Evolutionary conservation across 495 filamentous ascomycete species (phyloP), one percentile per base, ranked within the genome.

Genomic region (Neurospora intermedia): DNA sequence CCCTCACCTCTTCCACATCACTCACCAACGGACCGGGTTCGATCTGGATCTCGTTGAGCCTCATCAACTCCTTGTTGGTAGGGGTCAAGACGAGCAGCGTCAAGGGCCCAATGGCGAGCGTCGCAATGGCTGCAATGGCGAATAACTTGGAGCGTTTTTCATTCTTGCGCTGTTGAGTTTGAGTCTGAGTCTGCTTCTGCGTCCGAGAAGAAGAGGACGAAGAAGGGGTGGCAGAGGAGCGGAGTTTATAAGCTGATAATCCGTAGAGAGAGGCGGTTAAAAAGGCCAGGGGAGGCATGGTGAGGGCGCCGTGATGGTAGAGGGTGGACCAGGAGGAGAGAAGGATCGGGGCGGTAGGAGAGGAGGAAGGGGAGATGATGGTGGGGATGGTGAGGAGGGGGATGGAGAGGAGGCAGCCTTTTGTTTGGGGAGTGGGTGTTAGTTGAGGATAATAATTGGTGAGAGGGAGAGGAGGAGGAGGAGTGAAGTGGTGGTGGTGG

Each of bases 11-110:
- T 6, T 2, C 6, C 2, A 66, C 13, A 8, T 1, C 8, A 66
- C 54, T 66, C 8, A 35, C 27, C 27, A 66, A 18, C 54, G 54
- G 54, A 3, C 54, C 54, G 0, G 54, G 54, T 2, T 66, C 54
- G 0, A 66, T 66, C 27, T 66, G 54, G 0, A 66, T 66, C 27
- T 66, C 70, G 0, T 79, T 73, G 38, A 80, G 62, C 20, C 70
- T 70, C 54, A 81, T 81, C 54, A 82, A 70, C 20, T 31, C 66
- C 43, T 78, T 76, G 41, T 82, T 82, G 31, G 78, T 80, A 6
- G 81, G 75, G 15, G 69, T 39, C 81, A 82, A 82, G 35, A 78
- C 72, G 0, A 80, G 35, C 77, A 74, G 78, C 15, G 81, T 82
- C 42, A 82, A 82, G 1, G 81, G 81, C 13, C 79, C 23, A 23